Conservation (phyloP, 306 rosid genomes). For the Malus fusca region DNA sequence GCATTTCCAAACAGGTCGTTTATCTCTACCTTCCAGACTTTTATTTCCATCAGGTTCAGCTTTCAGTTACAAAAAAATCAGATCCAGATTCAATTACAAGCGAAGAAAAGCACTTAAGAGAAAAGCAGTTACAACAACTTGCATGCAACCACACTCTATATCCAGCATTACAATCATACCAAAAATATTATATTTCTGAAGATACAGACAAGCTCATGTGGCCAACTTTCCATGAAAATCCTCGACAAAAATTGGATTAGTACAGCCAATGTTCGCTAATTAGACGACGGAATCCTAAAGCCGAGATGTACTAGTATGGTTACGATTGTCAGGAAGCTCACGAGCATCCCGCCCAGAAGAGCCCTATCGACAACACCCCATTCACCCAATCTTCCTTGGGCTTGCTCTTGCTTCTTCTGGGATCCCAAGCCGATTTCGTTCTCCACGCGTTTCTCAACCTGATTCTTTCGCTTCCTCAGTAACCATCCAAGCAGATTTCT, state of each 20-base stretch:
- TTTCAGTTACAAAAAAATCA: too few species aligned
- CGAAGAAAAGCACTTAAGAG: not conserved
- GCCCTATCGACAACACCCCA: conserved; percentile 68
- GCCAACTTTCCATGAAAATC: not conserved
- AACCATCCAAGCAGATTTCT: conserved; percentile 59
- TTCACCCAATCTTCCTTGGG: conserved; percentile 16
- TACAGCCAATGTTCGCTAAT: conserved; percentile 14
- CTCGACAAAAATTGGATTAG: conserved; percentile 5
- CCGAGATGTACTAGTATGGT: conserved; percentile 41
- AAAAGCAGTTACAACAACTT: not conserved
- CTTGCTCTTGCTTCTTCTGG: conserved; percentile 27
- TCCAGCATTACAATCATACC: not conserved
- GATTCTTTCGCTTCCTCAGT: conserved; percentile 56
- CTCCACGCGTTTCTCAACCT: conserved; percentile 28
- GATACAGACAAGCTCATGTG: not conserved
- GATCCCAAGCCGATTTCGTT: conserved; percentile 30
- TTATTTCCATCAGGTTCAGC: not conserved
- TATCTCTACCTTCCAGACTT: not conserved
- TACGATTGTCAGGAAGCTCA: conserved; percentile 61
- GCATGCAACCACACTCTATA: not conserved
- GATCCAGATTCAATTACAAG: not conserved
- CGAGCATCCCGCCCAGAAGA: conserved; percentile 71
- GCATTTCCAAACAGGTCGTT: too few species aligned
- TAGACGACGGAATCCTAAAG: conserved; percentile 32
- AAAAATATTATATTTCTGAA: not conserved